Base-by-base conservation (phyloP, 2,329 filamentous ascomycete genomes). In the Celoporthe dispersa region DNA sequence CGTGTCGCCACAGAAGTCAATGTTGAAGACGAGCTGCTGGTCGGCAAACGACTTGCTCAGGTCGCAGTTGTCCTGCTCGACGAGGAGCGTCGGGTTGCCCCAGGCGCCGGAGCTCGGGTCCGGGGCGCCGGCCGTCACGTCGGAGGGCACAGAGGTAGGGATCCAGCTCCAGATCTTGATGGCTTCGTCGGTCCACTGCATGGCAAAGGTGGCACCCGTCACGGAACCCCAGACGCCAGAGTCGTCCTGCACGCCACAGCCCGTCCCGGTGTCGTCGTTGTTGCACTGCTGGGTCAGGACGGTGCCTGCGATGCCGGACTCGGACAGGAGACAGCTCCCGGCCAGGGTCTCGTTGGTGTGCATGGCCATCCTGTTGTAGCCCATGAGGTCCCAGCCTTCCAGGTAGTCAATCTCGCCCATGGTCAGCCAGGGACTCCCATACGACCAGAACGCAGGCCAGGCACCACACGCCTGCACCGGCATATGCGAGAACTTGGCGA, bases 1-100 rank as follows among this genome's bases (percentile, higher is more conserved):
- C 82, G 90, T 92, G 75, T 90, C 87, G 25, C 92, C 92, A 78
- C 92, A 95, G 78, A 94, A 91, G 39, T 90, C 79, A 60, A 92
- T 92, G 82, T 94, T 89, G 74, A 94, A 86, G 68, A 94, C 88
- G 71, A 97, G 87, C 75, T 90, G 87, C 83, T 94, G 87, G 76
- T 90, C 82, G 71, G 81, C 82, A 79, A 96, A 92, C 75, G 87
- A 84, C 1, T 78, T 78, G 72, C 88, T 81, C 73, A 94, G 88
- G 73, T 93, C 82, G 80, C 93, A 97, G 53, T 75, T 76, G 68
- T 74, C 73, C 64, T 81, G 83, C 22, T 88, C 87, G 1, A 94
- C 91, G 28, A 84, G 81, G 16, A 90, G 88, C 3, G 84, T 78
- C 0, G 93, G 92, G 4, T 77, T 82, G 7, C 89, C 90, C 92